A percentile compares a stretch with the other conserved stretches of the same genome.
Conservation (phyloP, 2,329 filamentous ascomycete species). For the Magnaporthales sp. region DNA sequence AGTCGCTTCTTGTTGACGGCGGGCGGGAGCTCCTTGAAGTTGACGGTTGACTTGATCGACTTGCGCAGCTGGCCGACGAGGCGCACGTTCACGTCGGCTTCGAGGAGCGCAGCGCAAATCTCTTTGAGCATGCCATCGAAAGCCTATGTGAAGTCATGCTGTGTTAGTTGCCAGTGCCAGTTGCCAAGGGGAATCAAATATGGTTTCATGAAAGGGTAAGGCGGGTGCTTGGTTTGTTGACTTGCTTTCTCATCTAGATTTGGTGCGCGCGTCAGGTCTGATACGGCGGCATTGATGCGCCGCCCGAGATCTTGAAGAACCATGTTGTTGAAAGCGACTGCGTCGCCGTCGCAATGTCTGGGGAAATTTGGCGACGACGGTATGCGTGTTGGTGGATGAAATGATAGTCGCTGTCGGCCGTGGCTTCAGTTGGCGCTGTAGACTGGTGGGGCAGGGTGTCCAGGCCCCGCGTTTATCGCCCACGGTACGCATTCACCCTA, state of each 20-base stretch:
- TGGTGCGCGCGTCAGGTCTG: conserved; percentile 81
- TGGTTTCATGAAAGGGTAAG: conserved; percentile 21
- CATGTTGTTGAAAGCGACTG: conserved; percentile 45
- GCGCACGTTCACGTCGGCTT: conserved; percentile 94
- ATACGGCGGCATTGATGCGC: conserved; percentile 95
- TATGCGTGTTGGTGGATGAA: not conserved
- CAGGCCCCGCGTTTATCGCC: not conserved
- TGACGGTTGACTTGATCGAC: conserved; percentile 83
- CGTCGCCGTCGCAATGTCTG: conserved; percentile 3
- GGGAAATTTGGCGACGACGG: not conserved
- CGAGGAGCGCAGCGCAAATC: conserved; percentile 89
- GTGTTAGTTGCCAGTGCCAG: not conserved
- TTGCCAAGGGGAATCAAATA: not conserved
- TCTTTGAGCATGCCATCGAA: conserved; percentile 99
- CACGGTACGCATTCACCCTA: not conserved
- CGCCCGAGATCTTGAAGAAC: conserved; percentile 98
- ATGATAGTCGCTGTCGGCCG: not conserved
- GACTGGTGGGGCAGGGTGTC: not conserved
- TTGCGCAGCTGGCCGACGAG: conserved; percentile 87
- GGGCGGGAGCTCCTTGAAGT: conserved; percentile 86
- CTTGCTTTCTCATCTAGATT: conserved; percentile 92
- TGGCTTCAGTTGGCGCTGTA: not conserved
- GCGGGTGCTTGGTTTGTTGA: not conserved
- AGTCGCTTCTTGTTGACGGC: conserved; percentile 97
- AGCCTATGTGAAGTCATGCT: conserved; percentile 46